Evolutionary conservation across 805 yeast species (phyloP), one percentile per base, ranked within the genome.

Genomic region (Kurtzmaniella cleridarum): DNA sequence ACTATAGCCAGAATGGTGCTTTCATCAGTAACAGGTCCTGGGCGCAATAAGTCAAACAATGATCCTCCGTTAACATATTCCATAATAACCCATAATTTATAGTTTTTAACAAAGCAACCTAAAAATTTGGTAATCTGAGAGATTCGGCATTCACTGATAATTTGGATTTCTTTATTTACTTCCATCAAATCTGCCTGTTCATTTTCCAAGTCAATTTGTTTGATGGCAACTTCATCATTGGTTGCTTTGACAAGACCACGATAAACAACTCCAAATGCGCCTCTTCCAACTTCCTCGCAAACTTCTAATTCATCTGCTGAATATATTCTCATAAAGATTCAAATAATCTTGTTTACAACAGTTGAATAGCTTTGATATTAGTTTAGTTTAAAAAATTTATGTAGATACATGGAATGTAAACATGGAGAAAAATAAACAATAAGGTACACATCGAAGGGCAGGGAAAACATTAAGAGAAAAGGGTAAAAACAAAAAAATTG

Each of bases 11-110:
- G 77, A 23, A 84, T 74, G 2, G 52, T 44, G 12, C 61, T 63
- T 23, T 66, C 68, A 53, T 82, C 86, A 10, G 66, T 59, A 31
- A 84, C 73, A 0, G 84, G 78, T 0, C 84, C 69, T 0, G 83
- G 78, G 24, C 67, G 62, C 31, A 84, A 55, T 27, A 85, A 58
- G 41, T 84, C 93, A 33, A 78, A 69, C 35, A 85, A 70, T 4
- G 88, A 78, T 2, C 95, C 95, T 0, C 89, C 93, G 29, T 82
- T 80, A n/a, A 84, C 71, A 54, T 62, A 81, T 57, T 84, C 95
- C 93, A 84, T 85, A 10, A 83, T 71, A 38, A 84, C 84, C 89
- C 90, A 83, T 11, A 84, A 67, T 55, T 81, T 81, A 54, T 72
- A 76, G 29, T 81, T 81, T 46, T 74, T 73, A 26, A 82, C 80